Base-by-base conservation (phyloP, 163 green algal genomes). In the Prototheca wickerhamii region DNA sequence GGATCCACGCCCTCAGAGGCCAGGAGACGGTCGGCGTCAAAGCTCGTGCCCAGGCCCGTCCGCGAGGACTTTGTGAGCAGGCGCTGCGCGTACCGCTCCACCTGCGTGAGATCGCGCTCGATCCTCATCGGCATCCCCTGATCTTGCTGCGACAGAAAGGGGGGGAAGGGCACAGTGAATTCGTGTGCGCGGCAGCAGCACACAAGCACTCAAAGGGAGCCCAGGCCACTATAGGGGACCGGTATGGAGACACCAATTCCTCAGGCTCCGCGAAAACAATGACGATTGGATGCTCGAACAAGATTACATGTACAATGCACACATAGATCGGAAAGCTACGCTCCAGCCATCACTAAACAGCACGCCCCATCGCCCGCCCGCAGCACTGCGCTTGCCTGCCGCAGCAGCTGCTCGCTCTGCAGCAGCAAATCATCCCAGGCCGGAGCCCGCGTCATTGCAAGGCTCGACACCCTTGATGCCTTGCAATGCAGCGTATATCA, bases 21-120 rank as follows among this genome's bases (percentile, higher is more conserved):
- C 42, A 92, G 74, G 49, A 92, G 72, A 10, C 87, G 74, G 10
- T 74, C 87, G 20, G 84, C 85, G 50, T 85, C 86, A n/a, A 82
- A 72, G 32, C 77, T 63, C 31, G 89, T 78, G 21, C 65, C 63
- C 0, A 72, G 67, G 6, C 79, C 17, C 53, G 82, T 75, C 2
- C 74, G 72, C 18, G 72, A 73, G 3, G 76, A 73, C 29, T 71
- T 71, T 0, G 65, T 58, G 1, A 76, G 76, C 44, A 91, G 73
- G 18, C 73, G 70, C 40, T 81, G 65, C 2, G 77, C 81, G 63
- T 86, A 82, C 63, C 81, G 69, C 61, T 88, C 81, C 12, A 91
- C 71, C 64, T 90, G 83, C 28, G 63, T 58, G 23, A 90, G 57
- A 60, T 82, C 86, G 2, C 85, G 68, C 63, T 89, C 73, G 51